Conservation (phyloP, 2,329 filamentous ascomycete genomes). For the Lasiodiplodia citricola region DNA sequence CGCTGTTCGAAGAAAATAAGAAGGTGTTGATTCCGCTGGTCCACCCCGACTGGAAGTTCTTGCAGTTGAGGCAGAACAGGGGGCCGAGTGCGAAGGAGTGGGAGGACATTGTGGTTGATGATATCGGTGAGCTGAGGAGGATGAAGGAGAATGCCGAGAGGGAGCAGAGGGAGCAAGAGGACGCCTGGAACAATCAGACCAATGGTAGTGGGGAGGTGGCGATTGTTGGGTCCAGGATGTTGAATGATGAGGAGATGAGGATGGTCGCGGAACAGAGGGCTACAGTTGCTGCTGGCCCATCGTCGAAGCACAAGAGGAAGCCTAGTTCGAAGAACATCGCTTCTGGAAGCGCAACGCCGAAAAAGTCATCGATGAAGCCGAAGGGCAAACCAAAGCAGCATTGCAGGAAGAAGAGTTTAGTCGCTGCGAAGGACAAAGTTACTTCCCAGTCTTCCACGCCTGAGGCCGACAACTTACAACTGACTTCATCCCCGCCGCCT, state of each 20-base stretch:
- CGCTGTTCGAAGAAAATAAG: not conserved
- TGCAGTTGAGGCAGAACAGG: slow-evolving; percentile 7
- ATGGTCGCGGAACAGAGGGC: not conserved
- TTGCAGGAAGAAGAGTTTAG: not conserved
- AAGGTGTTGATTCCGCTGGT: not conserved
- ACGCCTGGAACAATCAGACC: no score
- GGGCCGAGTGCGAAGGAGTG: slow-evolving; percentile 8
- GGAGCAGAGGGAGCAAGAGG: not conserved
- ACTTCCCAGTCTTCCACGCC: not conserved
- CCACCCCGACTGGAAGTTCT: not conserved
- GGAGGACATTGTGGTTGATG: slow-evolving; percentile 11
- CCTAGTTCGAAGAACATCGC: not conserved
- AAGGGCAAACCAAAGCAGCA: not conserved
- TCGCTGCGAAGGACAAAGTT: not conserved
- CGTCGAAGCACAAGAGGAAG: not conserved
- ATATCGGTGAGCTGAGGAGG: slow-evolving; percentile 1
- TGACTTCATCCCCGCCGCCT: not conserved
- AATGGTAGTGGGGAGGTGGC: not conserved
- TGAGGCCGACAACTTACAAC: not conserved
- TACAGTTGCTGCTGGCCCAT: not conserved
- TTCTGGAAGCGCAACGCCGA: not conserved
- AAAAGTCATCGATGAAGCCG: not conserved
- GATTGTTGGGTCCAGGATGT: not conserved
- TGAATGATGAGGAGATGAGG: not conserved
- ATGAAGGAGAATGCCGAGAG: not conserved